Base-by-base conservation (phyloP, 2,329 filamentous ascomycete genomes). In the Aspergillus tubingensis region DNA sequence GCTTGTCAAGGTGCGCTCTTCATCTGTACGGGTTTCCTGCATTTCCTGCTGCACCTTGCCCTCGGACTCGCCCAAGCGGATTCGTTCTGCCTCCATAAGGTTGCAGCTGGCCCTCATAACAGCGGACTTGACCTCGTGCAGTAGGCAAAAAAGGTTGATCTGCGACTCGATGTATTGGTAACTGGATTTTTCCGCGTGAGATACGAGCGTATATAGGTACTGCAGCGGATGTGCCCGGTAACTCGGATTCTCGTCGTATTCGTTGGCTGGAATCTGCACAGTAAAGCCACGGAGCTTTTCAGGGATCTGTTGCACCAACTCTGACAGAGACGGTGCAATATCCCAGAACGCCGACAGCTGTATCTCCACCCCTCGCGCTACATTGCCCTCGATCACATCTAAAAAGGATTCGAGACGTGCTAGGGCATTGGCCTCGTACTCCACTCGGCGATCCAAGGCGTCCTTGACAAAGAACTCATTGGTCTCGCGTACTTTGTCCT, bases 321-420 rank as follows among this genome's bases (percentile, higher is more conserved):
- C 84, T 25, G 89, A 83, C 0, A 99, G 83, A 3, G 88, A 87
- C 2, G 95, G 95, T 1, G 93, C 94, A 69, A 98, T 96, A 72
- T 99, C 95, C 95, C 95, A 99, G 75, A 98, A 99, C 0, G 94
- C 93, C 8, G 90, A 93, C 2, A 97, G 84, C 77, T 98, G 95
- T 58, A 92, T 86, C 73, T 97, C 92, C 10, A 98, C 92, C 15
- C 94, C 95, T 8, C 91, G 88, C 19, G 88, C 87, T 21, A 96
- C 93, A 58, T 95, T 95, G 67, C 88, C 84, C 73, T 96, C 92
- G 30, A 97, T 86, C 6, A 95, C 86, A 50, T 85, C 83, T 67
- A 91, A 84, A 72, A 98, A 93, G 21, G 89, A 88, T 67, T 91
- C 86, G 19, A 89, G 88, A 11, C 95, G 88, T 65, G 86, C 83